phyloP scores from a whole-genome alignment of 2,329 filamentous ascomycete species.

The Xylariaceae sp. region DNA sequence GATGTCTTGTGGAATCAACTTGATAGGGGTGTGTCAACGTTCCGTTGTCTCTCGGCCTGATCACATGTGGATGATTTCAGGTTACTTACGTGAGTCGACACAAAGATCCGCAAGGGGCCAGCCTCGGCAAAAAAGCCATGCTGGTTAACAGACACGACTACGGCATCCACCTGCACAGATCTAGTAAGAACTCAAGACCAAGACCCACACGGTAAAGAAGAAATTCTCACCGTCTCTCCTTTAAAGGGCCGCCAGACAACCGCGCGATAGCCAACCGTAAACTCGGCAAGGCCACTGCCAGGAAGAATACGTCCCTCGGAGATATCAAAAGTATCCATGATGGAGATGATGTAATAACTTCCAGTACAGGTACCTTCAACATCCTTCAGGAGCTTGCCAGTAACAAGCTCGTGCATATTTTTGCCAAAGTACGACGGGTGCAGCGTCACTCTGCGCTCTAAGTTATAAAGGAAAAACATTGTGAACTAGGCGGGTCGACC shows the following conservation, averaged over 20 bases:
- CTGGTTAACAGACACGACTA: conserved; percentile 84
- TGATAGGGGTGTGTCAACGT: conserved; percentile 27
- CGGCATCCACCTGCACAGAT: conserved; percentile 71
- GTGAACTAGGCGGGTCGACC: conserved; percentile 21
- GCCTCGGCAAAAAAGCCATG: conserved; percentile 87
- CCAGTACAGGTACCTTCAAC: conserved; percentile 94
- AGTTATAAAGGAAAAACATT: conserved; percentile 99
- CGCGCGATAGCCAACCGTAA: conserved; percentile 89
- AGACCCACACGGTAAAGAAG: conserved; percentile 6
- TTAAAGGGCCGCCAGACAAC: conserved; percentile 98
- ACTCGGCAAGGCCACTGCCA: conserved; percentile 86
- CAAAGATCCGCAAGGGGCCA: conserved; percentile 71
- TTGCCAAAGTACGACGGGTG: conserved; percentile 96
- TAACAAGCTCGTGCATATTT: conserved; percentile 87
- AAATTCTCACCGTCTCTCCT: conserved; percentile 78
- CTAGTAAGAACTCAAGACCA: conserved; percentile 23
- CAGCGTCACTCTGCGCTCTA: conserved; percentile 89
- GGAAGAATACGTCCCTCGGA: conserved; percentile 89
- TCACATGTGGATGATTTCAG: conserved; percentile 1
- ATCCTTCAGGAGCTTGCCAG: conserved; percentile 81
- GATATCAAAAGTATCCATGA: conserved; percentile 94
- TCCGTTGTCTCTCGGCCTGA: conserved; percentile 3
- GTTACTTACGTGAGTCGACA: conserved; percentile 66
- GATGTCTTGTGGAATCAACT: conserved; percentile 89
- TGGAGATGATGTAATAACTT: conserved; percentile 95